A percentile compares a stretch with the other conserved stretches of the same genome.
These are phyloP conservation scores for Lodderomyces theae DNA, from an alignment of 1,139 yeast genomes.

Conservation along the genomic window DNA sequence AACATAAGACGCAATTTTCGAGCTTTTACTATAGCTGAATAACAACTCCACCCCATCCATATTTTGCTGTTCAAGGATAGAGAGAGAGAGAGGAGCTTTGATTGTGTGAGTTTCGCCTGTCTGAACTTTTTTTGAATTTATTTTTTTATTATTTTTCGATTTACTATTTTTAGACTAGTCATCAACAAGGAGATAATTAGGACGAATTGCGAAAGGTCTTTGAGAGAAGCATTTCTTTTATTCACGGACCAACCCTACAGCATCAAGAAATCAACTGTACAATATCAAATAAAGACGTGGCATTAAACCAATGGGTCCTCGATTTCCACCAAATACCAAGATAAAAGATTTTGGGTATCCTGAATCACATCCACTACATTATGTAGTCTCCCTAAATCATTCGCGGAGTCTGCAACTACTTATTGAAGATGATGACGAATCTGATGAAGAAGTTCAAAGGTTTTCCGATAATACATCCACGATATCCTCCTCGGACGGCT, in stretches of 20 bases:
- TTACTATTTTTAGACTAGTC: neutral
- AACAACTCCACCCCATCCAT: too few species aligned
- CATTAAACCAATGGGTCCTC: constrained; percentile 1
- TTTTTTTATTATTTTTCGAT: neutral
- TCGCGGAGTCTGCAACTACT: neutral
- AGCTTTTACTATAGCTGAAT: too few species aligned
- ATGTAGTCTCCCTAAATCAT: neutral
- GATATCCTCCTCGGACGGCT: constrained; percentile 5
- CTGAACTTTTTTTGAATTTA: neutral
- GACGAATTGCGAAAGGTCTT: neutral
- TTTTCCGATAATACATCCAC: constrained; percentile 7
- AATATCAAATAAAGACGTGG: too few species aligned
- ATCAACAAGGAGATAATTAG: neutral
- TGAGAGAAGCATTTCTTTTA: neutral
- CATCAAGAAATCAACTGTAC: too few species aligned
- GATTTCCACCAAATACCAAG: constrained; percentile 33
- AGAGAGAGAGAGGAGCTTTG: too few species aligned
- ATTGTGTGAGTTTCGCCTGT: too few species aligned
- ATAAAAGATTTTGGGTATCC: constrained; percentile 82
- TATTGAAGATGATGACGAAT: neutral
- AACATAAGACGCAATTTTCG: too few species aligned
- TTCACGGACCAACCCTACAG: too few species aligned
- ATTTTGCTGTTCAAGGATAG: too few species aligned
- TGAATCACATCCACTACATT: constrained; percentile 35
- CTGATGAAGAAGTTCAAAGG: neutral